Conservation (phyloP, 805 yeast genomes). For the Lachancea meyersii region DNA sequence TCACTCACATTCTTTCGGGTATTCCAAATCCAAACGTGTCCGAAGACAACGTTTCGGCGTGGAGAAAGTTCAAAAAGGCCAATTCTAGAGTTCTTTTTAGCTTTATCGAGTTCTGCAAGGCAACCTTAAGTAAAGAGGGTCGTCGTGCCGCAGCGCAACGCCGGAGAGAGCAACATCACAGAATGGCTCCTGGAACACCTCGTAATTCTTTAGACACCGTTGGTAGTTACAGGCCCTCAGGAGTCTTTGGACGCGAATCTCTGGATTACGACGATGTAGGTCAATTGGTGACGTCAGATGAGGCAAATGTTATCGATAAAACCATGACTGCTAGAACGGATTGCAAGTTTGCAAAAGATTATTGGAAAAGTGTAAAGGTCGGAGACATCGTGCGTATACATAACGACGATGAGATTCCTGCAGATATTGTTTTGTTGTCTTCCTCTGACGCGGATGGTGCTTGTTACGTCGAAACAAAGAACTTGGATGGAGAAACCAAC, state of each 20-base stretch:
- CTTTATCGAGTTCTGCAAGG: slow-evolving; percentile 24
- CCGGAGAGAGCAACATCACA: slow-evolving; percentile 27
- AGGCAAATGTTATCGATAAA: slow-evolving; percentile 49
- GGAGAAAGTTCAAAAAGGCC: slow-evolving; percentile 65
- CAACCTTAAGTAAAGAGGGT: slow-evolving; percentile 33
- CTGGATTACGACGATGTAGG: slow-evolving; percentile 43
- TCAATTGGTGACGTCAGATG: slow-evolving; percentile 51
- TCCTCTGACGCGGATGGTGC: slow-evolving; percentile 63
- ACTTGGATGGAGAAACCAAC: slow-evolving; percentile 76
- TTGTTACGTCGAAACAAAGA: slow-evolving; percentile 75
- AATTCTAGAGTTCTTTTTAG: slow-evolving; percentile 31
- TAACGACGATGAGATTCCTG: slow-evolving; percentile 74
- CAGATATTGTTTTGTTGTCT: slow-evolving; percentile 59
- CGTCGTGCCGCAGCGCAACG: slow-evolving; percentile 32
- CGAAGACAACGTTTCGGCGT: slow-evolving; percentile 55
- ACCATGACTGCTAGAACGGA: slow-evolving; percentile 41
- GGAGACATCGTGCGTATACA: slow-evolving; percentile 70
- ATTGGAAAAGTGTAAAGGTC: slow-evolving; percentile 65
- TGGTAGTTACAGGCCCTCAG: slow-evolving; percentile 29
- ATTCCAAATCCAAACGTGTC: slow-evolving; percentile 53
- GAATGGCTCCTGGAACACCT: slow-evolving; percentile 24
- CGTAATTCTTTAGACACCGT: slow-evolving; percentile 37
- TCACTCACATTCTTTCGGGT: slow-evolving; percentile 57
- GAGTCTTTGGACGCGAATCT: slow-evolving; percentile 32
- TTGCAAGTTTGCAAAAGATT: slow-evolving; percentile 31